A percentile compares a stretch with the other conserved stretches of the same genome.
Conservation (phyloP, 441 rosid genomes). For the Breynia disticha region DNA sequence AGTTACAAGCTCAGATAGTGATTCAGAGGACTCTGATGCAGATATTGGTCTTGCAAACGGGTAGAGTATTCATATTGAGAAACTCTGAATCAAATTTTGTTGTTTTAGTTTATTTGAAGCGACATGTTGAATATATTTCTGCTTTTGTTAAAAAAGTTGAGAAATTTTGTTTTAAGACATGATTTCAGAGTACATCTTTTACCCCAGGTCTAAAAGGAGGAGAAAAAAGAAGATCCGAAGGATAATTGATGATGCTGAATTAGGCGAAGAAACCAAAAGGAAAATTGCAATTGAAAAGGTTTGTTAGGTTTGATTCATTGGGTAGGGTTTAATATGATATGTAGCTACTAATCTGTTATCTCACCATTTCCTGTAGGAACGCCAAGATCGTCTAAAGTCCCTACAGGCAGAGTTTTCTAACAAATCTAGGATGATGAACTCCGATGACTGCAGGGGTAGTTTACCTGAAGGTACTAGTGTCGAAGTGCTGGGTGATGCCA, state of each 20-base stretch:
- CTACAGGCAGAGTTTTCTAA: slow-evolving; percentile 67
- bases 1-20: slow-evolving; percentile 67
- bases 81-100: slow-evolving; percentile 1
- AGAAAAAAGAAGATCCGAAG: slow-evolving; percentile 81
- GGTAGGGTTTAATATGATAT: slow-evolving; percentile 9
- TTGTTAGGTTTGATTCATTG: slow-evolving; percentile 15
- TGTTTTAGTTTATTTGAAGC: too few species aligned
- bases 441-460: slow-evolving; percentile 36
- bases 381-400: slow-evolving; percentile 93
- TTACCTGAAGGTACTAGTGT: slow-evolving; percentile 56
- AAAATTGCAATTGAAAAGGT: slow-evolving; percentile 99
- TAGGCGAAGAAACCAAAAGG: slow-evolving; percentile 95
- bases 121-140: too few species aligned
- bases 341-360: slow-evolving; percentile 13
- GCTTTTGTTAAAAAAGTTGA: background rate
- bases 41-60: slow-evolving; percentile 42
- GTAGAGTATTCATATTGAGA: slow-evolving; percentile 23
- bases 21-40: slow-evolving; percentile 67
- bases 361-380: slow-evolving; percentile 56
- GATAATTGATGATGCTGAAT: slow-evolving; percentile 96
- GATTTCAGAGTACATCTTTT: slow-evolving; percentile 23
- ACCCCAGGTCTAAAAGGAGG: slow-evolving; percentile 55
- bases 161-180: slow-evolving; percentile 15
- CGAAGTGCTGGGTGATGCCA: slow-evolving; percentile 86
- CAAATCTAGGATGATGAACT: slow-evolving; percentile 43